phyloP scores from a whole-genome alignment of 2,329 filamentous ascomycete species.

The Periconia macrospinosa region DNA sequence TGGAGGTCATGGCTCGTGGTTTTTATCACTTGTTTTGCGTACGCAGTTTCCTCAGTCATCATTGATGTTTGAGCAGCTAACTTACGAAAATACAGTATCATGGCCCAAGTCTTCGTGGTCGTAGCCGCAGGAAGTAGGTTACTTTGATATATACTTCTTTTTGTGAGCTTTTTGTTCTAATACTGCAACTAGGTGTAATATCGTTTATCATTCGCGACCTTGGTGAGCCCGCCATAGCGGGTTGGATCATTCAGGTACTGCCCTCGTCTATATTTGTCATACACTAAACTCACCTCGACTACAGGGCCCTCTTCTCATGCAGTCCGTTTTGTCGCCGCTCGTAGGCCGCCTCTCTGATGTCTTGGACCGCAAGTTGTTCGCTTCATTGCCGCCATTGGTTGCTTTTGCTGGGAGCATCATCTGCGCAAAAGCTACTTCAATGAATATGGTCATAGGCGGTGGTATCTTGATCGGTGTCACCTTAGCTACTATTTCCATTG shows the following conservation, averaged over 20 bases:
- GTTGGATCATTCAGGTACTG: constrained; percentile 59
- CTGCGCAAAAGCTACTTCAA: constrained; percentile 58
- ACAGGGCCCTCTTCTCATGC: constrained; percentile 60
- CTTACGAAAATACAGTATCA: constrained; percentile 38
- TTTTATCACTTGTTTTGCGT: constrained; percentile 55
- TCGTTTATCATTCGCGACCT: constrained; percentile 60
- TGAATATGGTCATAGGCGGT: constrained; percentile 61
- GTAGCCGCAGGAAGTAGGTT: constrained; percentile 53
- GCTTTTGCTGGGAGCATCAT: constrained; percentile 58
- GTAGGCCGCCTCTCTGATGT: constrained; percentile 61
- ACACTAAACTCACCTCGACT: constrained; percentile 2
- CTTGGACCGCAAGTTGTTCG: constrained; percentile 58
- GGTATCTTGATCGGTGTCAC: constrained; percentile 60
- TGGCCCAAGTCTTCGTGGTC: constrained; percentile 60
- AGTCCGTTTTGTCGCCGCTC: constrained; percentile 59
- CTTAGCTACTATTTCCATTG: constrained; percentile 58
- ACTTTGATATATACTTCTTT: background rate
- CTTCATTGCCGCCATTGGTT: constrained; percentile 55
- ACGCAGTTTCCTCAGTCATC: constrained; percentile 2
- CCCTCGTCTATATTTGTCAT: background rate
- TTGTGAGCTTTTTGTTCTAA: background rate
- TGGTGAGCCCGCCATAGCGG: constrained; percentile 53
- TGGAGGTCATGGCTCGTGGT: constrained; percentile 60
- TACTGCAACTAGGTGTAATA: constrained; percentile 43
- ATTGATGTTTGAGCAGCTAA: constrained; percentile 13